These are phyloP conservation scores for Neostapfia colusana DNA, from an alignment of 176 grass and related monocot species.

Conservation along the genomic window DNA sequence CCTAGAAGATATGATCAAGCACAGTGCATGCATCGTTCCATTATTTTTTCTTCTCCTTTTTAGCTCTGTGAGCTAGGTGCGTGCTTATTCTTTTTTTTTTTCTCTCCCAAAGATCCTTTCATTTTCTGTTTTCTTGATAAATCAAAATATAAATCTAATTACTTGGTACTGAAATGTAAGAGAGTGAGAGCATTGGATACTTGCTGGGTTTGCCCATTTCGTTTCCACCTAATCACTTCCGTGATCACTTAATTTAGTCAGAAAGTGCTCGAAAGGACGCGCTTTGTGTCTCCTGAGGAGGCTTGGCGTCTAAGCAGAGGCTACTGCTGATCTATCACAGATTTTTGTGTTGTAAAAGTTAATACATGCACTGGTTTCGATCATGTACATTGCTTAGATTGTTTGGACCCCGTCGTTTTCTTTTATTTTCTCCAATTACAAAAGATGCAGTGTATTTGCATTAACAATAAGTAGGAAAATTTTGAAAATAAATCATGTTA, in stretches of 20 bases:
- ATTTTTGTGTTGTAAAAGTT: conserved; percentile 48
- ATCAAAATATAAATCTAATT: conserved; percentile 15
- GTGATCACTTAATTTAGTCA: conserved; percentile 42
- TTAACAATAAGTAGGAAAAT: too few relatives aligned
- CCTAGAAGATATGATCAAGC: neutral
- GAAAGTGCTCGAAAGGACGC: conserved; percentile 38
- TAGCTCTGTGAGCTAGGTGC: conserved; percentile 22
- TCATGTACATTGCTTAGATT: conserved; percentile 39
- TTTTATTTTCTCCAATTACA: neutral
- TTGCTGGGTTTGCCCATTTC: conserved; percentile 38
- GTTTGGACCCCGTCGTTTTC: neutral
- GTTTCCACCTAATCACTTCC: neutral
- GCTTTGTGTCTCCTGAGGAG: conserved; percentile 50
- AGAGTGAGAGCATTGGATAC: conserved; percentile 46
- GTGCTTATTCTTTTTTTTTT: neutral
- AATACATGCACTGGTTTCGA: conserved; percentile 11
- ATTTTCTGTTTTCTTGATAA: conserved; percentile 1
- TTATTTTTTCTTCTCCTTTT: neutral
- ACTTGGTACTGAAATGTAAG: neutral
- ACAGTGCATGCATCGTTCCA: neutral
- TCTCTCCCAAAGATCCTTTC: conserved; percentile 22
- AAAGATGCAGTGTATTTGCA: neutral
- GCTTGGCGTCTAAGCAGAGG: conserved; percentile 41
- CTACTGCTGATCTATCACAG: conserved; percentile 19
- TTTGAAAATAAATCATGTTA: too few relatives aligned